phyloP scores from a whole-genome alignment of 352 stramenopile genomes.

The Pythium brassicae region DNA sequence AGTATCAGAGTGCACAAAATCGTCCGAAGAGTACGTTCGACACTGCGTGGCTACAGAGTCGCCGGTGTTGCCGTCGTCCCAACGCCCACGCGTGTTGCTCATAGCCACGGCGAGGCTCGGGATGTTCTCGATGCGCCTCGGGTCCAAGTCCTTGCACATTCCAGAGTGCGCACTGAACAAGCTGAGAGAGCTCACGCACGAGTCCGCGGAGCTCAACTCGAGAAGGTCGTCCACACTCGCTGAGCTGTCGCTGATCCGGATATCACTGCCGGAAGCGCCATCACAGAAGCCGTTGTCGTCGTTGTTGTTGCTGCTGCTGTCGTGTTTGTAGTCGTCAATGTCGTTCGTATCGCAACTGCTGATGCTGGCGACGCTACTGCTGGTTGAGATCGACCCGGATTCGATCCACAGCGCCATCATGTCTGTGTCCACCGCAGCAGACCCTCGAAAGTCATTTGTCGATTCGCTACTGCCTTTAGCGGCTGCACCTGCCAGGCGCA shows the following conservation, averaged over 20 bases:
- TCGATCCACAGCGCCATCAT: conserved; percentile 3
- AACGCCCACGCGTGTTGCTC: not conserved
- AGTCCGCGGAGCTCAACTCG: conserved; percentile 1
- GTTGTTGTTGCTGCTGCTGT: not conserved
- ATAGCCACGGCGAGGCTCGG: not conserved
- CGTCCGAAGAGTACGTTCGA: not conserved
- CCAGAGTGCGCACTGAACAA: not conserved
- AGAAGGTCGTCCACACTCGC: conserved; percentile 4
- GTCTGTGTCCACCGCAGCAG: not conserved
- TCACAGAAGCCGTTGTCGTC: not conserved
- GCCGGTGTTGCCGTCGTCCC: not conserved
- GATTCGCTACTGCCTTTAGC: not conserved
- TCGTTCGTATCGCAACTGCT: not conserved
- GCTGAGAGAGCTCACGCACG: conserved; percentile 8
- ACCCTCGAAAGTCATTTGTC: not conserved
- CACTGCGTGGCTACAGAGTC: not conserved
- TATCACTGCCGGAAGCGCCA: not conserved
- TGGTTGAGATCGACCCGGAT: not conserved
- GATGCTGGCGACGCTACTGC: not conserved
- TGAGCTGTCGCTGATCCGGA: not conserved
- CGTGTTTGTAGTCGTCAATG: too few relatives aligned
- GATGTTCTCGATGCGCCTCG: conserved; percentile 13
- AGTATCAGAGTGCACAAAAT: not conserved
- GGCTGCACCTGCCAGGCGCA: too few relatives aligned
- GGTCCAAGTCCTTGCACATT: not conserved